phyloP scores from a whole-genome alignment of 2,329 filamentous ascomycete genomes.

The Colletotrichum lupini region DNA sequence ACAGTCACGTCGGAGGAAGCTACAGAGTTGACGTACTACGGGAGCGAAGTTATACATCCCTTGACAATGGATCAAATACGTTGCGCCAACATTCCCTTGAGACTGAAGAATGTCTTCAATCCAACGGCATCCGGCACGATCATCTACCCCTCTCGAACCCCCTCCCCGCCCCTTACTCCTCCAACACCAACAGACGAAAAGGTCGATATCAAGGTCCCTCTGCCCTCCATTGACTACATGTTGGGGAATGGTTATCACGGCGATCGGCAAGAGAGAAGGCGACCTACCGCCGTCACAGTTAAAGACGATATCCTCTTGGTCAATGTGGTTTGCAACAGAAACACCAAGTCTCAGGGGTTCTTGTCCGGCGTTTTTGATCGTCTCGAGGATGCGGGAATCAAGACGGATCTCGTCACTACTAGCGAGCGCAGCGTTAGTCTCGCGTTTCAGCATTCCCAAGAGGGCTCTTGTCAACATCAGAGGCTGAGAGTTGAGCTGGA shows the following conservation, averaged over 20 bases:
- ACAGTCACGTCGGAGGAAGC: slow-evolving; percentile 95
- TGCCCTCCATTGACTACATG: slow-evolving; percentile 23
- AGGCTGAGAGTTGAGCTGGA: slow-evolving; percentile 77
- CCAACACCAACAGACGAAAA: slow-evolving; percentile 56
- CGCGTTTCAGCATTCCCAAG: slow-evolving; percentile 86
- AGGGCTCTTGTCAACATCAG: slow-evolving; percentile 70
- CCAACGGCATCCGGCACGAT: slow-evolving; percentile 81
- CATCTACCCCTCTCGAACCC: slow-evolving; percentile 78
- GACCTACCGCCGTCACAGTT: slow-evolving; percentile 92
- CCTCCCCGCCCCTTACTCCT: slow-evolving; percentile 67
- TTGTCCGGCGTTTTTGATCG: slow-evolving; percentile 95
- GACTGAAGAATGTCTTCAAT: slow-evolving; percentile 93
- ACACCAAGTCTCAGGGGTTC: slow-evolving; percentile 95
- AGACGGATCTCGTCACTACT: slow-evolving; percentile 95
- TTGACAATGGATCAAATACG: slow-evolving; percentile 98
- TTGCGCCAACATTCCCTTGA: slow-evolving; percentile 83
- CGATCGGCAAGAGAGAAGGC: slow-evolving; percentile 53
- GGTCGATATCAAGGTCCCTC: slow-evolving; percentile 57
- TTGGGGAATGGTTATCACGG: slow-evolving; percentile 21
- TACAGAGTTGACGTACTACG: slow-evolving; percentile 93
- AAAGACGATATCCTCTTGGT: slow-evolving; percentile 97
- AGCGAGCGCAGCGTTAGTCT: slow-evolving; percentile 97
- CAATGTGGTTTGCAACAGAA: slow-evolving; percentile 98
- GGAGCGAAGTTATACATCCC: slow-evolving; percentile 96
- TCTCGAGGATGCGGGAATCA: slow-evolving; percentile 85